Conservation (phyloP, 495 filamentous ascomycete species). For the Trichoderma erinaceum region DNA sequence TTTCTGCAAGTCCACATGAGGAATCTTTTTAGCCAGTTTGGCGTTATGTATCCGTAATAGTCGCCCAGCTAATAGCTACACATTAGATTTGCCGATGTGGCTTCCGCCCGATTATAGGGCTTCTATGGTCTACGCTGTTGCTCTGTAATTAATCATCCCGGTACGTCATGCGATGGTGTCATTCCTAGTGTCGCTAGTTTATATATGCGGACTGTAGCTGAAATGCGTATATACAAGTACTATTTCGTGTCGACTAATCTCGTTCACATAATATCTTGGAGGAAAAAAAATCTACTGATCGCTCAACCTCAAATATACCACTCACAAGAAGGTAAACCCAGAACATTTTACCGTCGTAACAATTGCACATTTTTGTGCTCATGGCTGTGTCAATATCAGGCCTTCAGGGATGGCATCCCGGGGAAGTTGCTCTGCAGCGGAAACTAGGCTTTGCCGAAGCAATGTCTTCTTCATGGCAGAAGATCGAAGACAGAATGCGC, state of each 20-base stretch:
- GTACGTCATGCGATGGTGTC: neutral
- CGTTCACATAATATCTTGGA: too few relatives aligned
- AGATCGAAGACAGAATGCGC: neutral
- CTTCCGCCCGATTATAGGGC: neutral
- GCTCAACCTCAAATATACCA: too few relatives aligned
- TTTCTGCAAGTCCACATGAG: neutral
- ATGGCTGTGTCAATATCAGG: neutral
- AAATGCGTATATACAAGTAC: neutral
- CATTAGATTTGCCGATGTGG: neutral
- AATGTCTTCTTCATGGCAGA: neutral
- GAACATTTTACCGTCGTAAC: neutral
- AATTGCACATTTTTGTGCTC: neutral
- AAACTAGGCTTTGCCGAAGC: neutral
- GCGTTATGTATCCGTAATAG: neutral
- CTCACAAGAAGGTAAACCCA: neutral
- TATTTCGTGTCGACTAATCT: too few relatives aligned
- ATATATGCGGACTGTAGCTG: neutral
- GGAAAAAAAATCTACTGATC: too few relatives aligned
- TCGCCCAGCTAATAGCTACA: neutral
- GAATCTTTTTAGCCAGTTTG: neutral
- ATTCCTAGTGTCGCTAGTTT: neutral
- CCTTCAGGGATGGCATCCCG: conserved; percentile 6
- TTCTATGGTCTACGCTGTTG: neutral
- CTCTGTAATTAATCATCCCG: neutral
- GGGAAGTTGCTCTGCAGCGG: neutral